Conservation (phyloP, 495 filamentous ascomycete species). For the Penicillium herquei region DNA sequence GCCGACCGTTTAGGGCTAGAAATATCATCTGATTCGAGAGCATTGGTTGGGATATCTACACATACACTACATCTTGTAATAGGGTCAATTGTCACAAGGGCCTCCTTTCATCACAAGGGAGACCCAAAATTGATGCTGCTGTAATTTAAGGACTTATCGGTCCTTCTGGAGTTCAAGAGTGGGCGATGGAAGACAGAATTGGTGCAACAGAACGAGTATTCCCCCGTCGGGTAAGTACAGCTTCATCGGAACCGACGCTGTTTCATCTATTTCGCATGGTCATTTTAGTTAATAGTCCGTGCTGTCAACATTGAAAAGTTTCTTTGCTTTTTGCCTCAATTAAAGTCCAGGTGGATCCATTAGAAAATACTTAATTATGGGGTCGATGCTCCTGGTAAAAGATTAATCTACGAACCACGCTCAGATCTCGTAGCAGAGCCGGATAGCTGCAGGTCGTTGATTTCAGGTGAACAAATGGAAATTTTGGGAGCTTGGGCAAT, state of each 20-base stretch:
- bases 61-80: background rate
- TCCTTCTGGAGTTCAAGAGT: background rate
- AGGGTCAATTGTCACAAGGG: background rate
- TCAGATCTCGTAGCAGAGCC: background rate
- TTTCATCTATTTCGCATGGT: slow-evolving; percentile 25
- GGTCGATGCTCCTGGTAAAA: background rate
- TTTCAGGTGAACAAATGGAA: background rate
- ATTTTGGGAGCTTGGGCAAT: background rate
- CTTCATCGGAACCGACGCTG: slow-evolving; percentile 18
- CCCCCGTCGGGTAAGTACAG: slow-evolving; percentile 25
- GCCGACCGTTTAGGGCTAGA: slow-evolving; percentile 7
- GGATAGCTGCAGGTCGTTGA: slow-evolving; percentile 9
- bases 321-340: background rate
- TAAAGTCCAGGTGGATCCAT: background rate
- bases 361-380: background rate
- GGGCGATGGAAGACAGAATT: slow-evolving; percentile 15
- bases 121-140: background rate
- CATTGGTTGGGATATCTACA: background rate
- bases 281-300: background rate
- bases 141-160: background rate
- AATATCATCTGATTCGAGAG: slow-evolving; percentile 1
- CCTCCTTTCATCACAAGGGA: background rate
- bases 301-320: background rate
- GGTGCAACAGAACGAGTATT: slow-evolving; percentile 25
- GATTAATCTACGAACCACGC: slow-evolving; percentile 1